These are phyloP conservation scores for Xylona heveae DNA, from an alignment of 495 filamentous ascomycete genomes.

Conservation along the genomic window DNA sequence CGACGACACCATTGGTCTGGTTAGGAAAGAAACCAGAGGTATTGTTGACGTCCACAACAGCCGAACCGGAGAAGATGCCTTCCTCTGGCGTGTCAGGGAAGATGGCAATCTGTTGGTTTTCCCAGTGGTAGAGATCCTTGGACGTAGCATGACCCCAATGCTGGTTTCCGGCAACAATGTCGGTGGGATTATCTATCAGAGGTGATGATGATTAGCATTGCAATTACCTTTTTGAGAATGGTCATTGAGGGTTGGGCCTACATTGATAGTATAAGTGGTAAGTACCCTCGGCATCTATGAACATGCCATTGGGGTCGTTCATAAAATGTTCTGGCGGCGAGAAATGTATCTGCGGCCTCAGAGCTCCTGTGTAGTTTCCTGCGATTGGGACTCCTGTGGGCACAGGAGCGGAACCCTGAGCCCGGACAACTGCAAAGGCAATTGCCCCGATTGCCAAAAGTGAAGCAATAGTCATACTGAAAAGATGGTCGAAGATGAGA, in stretches of 20 bases:
- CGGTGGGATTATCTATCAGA: slow-evolving; percentile 21
- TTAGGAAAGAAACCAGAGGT: slow-evolving; percentile 32
- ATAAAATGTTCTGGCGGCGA: slow-evolving; percentile 29
- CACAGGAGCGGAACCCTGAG: too few relatives aligned
- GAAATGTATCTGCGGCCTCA: slow-evolving; percentile 32
- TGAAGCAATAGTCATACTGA: too few relatives aligned
- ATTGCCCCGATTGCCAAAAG: too few relatives aligned
- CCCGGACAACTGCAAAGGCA: too few relatives aligned
- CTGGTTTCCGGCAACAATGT: slow-evolving; percentile 25
- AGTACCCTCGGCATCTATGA: slow-evolving; percentile 22
- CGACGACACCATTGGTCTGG: slow-evolving; percentile 28
- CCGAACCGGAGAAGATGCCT: slow-evolving; percentile 30
- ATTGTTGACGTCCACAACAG: slow-evolving; percentile 30
- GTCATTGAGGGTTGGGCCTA: too few relatives aligned
- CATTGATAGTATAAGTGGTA: slow-evolving; percentile 35
- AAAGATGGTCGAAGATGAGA: too few relatives aligned
- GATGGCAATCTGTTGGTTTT: slow-evolving; percentile 29
- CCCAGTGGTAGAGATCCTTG: slow-evolving; percentile 27
- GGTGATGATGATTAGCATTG: slow-evolving; percentile 2
- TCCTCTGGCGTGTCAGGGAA: slow-evolving; percentile 23
- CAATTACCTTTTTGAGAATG: too few relatives aligned
- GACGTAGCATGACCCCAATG: slow-evolving; percentile 33
- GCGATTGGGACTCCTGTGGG: slow-evolving; percentile 17
- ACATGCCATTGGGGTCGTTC: slow-evolving; percentile 39
- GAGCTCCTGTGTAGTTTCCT: slow-evolving; percentile 21